Base-by-base conservation (phyloP, 2,329 filamentous ascomycete genomes). In the Dactylella cylindrospora region DNA sequence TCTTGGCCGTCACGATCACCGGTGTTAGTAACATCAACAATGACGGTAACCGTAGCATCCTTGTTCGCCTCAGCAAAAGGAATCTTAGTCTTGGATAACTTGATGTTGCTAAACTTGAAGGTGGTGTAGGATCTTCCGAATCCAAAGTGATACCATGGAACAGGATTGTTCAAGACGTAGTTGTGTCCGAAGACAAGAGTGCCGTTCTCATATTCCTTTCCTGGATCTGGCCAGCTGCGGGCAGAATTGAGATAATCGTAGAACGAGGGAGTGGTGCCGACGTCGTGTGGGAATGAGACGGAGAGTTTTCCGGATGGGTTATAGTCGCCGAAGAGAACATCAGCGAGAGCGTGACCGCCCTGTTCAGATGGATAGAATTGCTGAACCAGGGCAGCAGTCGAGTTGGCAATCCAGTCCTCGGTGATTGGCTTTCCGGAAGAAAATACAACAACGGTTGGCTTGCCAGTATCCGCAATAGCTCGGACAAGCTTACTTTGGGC, bases 331-430 rank as follows among this genome's bases (percentile, higher is more conserved):
- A 82, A 84, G 1, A 86, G 75, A 23, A 86, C 75, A 64, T 85
- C 82, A 0, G 84, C 84, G 1, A 86, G 76, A 1, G 83, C 84
- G 57, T 82, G 74, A 0, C 84, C 84, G 19, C 83, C 84, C 73
- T 86, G 76, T 67, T 87, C 84, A 0, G 82, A 84, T 5, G 84
- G 83, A 67, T 88, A 89, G 73, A 88, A 88, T 71, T 88, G 84
- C 69, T 88, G 85, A 0, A 88, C 74, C 0, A 89, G 77, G 0
- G 83, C 84, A 0, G 81, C 76, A 0, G 85, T 83, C 20, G 78
- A 76, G 25, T 79, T 76, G 0, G 82, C 82, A 69, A 88, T 84
- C 85, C 85, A 88, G 3, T 82, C 77, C 70, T 88, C 84, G 0
- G 84, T 85, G 55, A 89, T 74, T 2, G 85, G 85, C 70, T 88